phyloP scores from a whole-genome alignment of 176 grass and related monocot genomes.

The barley (Hordeum vulgare) region DNA sequence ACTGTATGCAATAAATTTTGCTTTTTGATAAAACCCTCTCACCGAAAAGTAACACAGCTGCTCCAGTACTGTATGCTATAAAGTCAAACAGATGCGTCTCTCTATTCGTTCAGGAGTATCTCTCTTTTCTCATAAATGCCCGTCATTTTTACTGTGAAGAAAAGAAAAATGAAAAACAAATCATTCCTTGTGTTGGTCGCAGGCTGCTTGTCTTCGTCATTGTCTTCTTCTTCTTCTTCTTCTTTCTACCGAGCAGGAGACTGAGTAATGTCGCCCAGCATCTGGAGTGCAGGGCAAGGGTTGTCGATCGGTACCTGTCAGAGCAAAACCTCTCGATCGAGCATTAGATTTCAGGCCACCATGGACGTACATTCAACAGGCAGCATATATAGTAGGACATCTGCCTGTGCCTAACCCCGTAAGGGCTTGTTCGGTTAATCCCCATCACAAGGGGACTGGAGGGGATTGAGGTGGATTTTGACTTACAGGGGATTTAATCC shows the following conservation, averaged over 20 bases:
- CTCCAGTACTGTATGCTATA: not conserved
- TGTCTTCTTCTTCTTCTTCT: not conserved
- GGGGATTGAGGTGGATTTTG: no score
- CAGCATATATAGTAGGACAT: not conserved
- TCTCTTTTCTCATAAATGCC: no score
- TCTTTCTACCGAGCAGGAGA: not conserved
- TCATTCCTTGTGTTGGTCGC: not conserved
- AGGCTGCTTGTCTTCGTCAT: not conserved
- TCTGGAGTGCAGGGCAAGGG: not conserved
- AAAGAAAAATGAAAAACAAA: not conserved
- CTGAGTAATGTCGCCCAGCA: not conserved
- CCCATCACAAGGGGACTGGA: no score
- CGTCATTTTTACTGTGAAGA: not conserved
- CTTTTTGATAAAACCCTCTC: slow-evolving; percentile 9
- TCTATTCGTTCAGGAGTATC: not conserved
- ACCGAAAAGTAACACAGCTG: not conserved
- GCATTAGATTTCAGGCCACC: slow-evolving; percentile 15
- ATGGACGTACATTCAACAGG: slow-evolving; percentile 6
- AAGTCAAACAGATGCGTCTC: not conserved
- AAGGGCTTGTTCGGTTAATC: no score
- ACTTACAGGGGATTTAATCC: no score
- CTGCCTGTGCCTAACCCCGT: not conserved
- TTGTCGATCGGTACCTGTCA: not conserved
- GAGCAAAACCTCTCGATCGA: not conserved
- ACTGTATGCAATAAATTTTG: slow-evolving; percentile 17